Evolutionary conservation across 1,284 basidiomycete genomes (phyloP).

Genomic region (Puccinia hordei): DNA sequence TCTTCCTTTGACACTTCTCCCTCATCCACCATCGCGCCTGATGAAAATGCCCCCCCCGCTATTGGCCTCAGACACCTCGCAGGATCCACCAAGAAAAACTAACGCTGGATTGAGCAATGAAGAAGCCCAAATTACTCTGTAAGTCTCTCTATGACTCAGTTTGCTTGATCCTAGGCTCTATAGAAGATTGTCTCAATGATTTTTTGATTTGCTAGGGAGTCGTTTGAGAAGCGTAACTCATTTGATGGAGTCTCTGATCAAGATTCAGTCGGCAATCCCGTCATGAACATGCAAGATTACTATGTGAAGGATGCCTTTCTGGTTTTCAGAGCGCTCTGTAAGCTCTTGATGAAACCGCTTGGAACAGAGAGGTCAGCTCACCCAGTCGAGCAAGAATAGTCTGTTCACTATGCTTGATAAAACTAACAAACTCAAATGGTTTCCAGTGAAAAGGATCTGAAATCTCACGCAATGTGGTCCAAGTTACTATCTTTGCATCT

Average conservation of each 20-base stretch:
- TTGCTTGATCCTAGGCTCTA: background rate
- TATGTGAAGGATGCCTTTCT: conserved; percentile 96
- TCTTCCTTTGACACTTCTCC: background rate
- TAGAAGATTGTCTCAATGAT: background rate
- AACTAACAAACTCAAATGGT: background rate
- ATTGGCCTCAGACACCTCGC: background rate
- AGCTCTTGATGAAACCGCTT: conserved; percentile 95
- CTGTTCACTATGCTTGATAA: conserved; percentile 9
- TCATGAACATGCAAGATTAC: conserved; percentile 65
- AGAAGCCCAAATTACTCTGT: conserved; percentile 46
- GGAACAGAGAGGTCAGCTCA: conserved; percentile 76
- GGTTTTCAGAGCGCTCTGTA: conserved; percentile 91
- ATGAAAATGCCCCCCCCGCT: background rate
- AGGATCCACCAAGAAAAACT: background rate
- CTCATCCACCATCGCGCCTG: background rate
- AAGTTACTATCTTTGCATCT: conserved; percentile 90
- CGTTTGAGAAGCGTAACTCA: conserved; percentile 55
- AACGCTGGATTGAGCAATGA: conserved; percentile 18
- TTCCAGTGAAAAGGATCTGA: conserved; percentile 80
- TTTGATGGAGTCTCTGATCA: conserved; percentile 53
- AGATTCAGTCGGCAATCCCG: conserved; percentile 54
- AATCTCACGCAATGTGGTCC: conserved; percentile 92
- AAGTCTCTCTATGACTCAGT: background rate
- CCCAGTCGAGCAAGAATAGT: background rate
- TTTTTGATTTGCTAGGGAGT: conserved; percentile 52